Conservation (phyloP, 2,329 filamentous ascomycete species). For the Xylaria digitata region DNA sequence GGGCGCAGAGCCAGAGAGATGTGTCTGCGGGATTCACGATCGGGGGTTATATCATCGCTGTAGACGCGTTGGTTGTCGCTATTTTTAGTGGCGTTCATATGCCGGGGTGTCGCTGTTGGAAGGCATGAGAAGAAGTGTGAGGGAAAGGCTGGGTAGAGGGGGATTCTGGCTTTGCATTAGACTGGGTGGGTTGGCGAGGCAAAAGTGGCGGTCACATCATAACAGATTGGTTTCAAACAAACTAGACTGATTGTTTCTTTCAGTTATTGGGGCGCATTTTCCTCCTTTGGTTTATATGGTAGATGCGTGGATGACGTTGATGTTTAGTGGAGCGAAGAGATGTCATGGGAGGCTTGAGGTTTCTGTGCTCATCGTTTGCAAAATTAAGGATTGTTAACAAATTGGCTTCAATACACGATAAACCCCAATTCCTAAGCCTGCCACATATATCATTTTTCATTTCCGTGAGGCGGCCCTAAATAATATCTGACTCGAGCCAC, state of each 20-base stretch:
- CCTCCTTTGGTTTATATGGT: background rate
- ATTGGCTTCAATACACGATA: background rate
- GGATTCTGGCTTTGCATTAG: background rate
- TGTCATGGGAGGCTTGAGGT: background rate
- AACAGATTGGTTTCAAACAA: too few species aligned
- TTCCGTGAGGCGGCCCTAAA: background rate
- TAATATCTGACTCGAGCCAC: background rate
- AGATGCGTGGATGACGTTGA: background rate
- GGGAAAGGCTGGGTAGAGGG: background rate
- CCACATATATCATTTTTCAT: background rate
- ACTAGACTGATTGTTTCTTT: background rate
- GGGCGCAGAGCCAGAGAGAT: conserved; percentile 15
- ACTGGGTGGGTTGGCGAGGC: background rate
- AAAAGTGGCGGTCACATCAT: background rate
- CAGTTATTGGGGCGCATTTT: background rate
- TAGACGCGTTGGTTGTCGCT: conserved; percentile 26
- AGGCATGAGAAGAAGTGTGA: background rate
- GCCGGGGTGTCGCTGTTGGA: conserved; percentile 31
- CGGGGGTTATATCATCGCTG: conserved; percentile 29
- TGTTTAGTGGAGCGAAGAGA: background rate
- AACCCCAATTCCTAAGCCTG: background rate
- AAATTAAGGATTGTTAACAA: background rate
- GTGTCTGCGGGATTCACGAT: conserved; percentile 30
- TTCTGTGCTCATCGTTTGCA: background rate
- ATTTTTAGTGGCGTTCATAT: conserved; percentile 20